Base-by-base conservation (phyloP, 2,329 filamentous ascomycete species). In the Xylaria sp. region DNA sequence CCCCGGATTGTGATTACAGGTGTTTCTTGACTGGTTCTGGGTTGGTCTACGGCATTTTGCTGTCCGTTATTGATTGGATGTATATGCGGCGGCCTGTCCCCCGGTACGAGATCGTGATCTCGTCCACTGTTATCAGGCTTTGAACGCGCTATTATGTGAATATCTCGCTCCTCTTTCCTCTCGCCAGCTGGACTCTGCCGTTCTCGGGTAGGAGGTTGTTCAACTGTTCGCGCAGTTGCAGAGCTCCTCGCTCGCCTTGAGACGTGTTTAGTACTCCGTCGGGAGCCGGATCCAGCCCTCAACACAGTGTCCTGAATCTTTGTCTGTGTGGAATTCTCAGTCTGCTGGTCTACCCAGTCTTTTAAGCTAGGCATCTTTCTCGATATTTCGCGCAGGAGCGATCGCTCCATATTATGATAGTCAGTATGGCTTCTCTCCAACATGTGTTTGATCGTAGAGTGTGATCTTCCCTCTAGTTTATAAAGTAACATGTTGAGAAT, bases 401-500 rank as follows among this genome's bases (percentile, higher is more conserved):
- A 34, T n/a, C 66, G 63, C 1, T 69, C 70, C n/a, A 72, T 66
- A 13, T 62, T 50, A 20, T 54, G 23, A 48, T 72, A 70, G 48
- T 66, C n/a, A 6, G 56, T 12, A n/a, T 70, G 31, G n/a, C 54
- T 70, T 60, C 65, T 70, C 59, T 66, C 63, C 10, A 72, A 34
- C 63, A 62, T 57, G 13, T 66, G 51, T 41, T 56, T 54, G 15
- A 72, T 72, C 20, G 63, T 57, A 6, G 57, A 61, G 7, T 61
- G 31, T 6, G 69, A 66, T 60, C 13, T 64, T 7, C 58, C 69
- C 39, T 72, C 69, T 13, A 72, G 56, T 18, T 64, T 71, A 48
- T 72, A 71, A 5, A 71, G 61, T 13, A 72, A 28, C 63, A 71
- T 65, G 15, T 63, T 69, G 2, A 72, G 60, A 60, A 71, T 60